Percentiles rank a stretch among this genome's conserved stretches.
These are phyloP conservation scores for Botryobasidium botryosum DNA, from an alignment of 768 basidiomycete genomes.

Conservation along the genomic window DNA sequence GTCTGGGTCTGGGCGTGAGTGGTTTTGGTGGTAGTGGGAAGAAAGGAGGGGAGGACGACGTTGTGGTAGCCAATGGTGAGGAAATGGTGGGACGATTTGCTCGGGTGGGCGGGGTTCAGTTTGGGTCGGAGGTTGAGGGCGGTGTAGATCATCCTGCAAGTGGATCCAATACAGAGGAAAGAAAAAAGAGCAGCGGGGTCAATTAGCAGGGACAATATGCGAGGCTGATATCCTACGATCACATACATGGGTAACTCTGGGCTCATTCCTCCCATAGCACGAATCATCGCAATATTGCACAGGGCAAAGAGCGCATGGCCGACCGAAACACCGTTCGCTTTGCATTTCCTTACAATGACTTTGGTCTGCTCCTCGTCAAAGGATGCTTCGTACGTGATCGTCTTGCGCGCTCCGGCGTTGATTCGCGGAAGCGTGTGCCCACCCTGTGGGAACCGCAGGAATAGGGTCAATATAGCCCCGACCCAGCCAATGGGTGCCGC, in stretches of 20 bases:
- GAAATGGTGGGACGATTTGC: slow-evolving; percentile 52
- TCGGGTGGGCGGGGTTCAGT: slow-evolving; percentile 18
- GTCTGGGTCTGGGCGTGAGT: too few species aligned
- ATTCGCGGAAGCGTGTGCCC: slow-evolving; percentile 53
- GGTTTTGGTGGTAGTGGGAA: too few species aligned
- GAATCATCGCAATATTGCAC: slow-evolving; percentile 20
- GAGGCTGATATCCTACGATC: too few species aligned
- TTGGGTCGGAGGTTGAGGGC: slow-evolving; percentile 63
- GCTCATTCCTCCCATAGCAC: slow-evolving; percentile 3
- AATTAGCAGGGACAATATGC: too few species aligned
- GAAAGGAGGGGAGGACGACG: slow-evolving; percentile 57
- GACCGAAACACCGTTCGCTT: slow-evolving; percentile 20
- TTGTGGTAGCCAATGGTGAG: slow-evolving; percentile 72
- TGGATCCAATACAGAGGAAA: too few species aligned
- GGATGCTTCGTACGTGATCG: slow-evolving; percentile 37
- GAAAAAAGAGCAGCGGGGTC: not conserved
- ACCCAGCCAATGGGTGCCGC: too few species aligned
- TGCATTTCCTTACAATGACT: slow-evolving; percentile 20
- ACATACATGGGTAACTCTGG: too few species aligned
- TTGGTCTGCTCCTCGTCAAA: slow-evolving; percentile 2
- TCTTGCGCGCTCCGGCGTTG: slow-evolving; percentile 23
- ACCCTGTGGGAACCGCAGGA: slow-evolving; percentile 30
- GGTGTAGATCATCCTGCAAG: slow-evolving; percentile 80
- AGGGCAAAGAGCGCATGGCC: slow-evolving; percentile 24
- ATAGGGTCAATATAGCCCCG: too few species aligned